phyloP scores from a whole-genome alignment of 768 basidiomycete genomes.

The Lanmaoa rubissima region DNA sequence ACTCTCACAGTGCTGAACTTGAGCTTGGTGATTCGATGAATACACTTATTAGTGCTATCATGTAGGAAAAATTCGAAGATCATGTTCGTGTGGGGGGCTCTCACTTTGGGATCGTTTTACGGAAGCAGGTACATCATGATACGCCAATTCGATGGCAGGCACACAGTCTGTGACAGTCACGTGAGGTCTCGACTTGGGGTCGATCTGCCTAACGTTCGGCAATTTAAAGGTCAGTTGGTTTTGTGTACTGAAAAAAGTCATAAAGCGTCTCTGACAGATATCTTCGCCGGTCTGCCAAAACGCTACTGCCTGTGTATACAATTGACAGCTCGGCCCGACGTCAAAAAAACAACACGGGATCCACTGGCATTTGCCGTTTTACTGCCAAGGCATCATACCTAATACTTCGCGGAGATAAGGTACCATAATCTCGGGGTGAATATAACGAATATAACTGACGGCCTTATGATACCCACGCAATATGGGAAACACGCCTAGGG shows the following conservation, averaged over 20 bases:
- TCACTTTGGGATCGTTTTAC: no score
- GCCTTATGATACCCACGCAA: slow-evolving; percentile 1
- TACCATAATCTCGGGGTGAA: neutral
- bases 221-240: neutral
- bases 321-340: neutral
- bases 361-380: slow-evolving; percentile 6
- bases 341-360: neutral
- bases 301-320: no score
- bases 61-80: no score
- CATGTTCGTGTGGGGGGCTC: no score
- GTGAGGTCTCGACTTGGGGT: neutral
- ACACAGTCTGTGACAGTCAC: neutral
- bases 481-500: slow-evolving; percentile 4
- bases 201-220: neutral
- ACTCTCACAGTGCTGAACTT: no score
- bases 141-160: no score
- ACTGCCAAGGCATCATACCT: neutral
- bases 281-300: neutral
- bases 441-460: neutral
- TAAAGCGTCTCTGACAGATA: neutral
- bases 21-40: neutral
- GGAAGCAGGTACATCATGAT: no score
- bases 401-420: slow-evolving; percentile 27
- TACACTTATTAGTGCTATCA: neutral
- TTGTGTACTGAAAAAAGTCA: neutral